phyloP scores from a whole-genome alignment of 495 filamentous ascomycete genomes.

The Oleoguttula mirabilis region DNA sequence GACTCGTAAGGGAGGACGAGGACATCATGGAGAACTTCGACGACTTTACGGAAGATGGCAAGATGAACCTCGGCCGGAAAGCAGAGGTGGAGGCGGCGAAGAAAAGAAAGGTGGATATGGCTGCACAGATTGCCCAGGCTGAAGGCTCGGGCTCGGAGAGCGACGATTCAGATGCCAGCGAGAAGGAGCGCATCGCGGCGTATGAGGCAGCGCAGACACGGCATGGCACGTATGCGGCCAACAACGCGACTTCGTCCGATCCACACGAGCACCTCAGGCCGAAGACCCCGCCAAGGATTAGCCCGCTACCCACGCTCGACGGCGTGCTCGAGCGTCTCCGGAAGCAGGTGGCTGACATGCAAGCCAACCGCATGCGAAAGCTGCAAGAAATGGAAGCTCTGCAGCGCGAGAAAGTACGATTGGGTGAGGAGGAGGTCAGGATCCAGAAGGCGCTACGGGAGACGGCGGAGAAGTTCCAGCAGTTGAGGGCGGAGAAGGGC shows the following conservation, averaged over 20 bases:
- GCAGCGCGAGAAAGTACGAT: conserved; percentile 53
- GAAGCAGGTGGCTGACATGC: conserved; percentile 42
- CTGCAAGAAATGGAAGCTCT: conserved; percentile 49
- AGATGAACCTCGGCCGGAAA: conserved; percentile 62
- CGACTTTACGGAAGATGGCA: conserved; percentile 77
- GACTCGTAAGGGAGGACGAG: conserved; percentile 79
- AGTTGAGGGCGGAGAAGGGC: conserved; percentile 43
- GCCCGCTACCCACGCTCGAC: conserved; percentile 43
- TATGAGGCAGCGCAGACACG: conserved; percentile 83
- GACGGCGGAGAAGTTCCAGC: conserved; percentile 67
- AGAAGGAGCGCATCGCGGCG: conserved; percentile 65
- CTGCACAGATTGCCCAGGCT: conserved; percentile 70
- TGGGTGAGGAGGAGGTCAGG: conserved; percentile 62
- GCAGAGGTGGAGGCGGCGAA: conserved; percentile 65
- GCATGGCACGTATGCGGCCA: conserved; percentile 49
- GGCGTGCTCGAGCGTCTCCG: conserved; percentile 40
- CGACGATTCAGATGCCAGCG: conserved; percentile 52
- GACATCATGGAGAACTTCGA: conserved; percentile 93
- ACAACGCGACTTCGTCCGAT: conserved; percentile 21
- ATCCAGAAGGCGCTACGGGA: conserved; percentile 73
- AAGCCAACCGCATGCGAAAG: conserved; percentile 41
- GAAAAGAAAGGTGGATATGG: conserved; percentile 62
- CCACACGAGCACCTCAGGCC: conserved; percentile 30
- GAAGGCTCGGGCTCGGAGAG: conserved; percentile 46
- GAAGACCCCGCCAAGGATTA: conserved; percentile 43